A percentile compares a stretch with the other conserved stretches of the same genome.
These are phyloP conservation scores for Cordyceps pruinosa DNA, from an alignment of 2,329 filamentous ascomycete genomes.

Conservation along the genomic window DNA sequence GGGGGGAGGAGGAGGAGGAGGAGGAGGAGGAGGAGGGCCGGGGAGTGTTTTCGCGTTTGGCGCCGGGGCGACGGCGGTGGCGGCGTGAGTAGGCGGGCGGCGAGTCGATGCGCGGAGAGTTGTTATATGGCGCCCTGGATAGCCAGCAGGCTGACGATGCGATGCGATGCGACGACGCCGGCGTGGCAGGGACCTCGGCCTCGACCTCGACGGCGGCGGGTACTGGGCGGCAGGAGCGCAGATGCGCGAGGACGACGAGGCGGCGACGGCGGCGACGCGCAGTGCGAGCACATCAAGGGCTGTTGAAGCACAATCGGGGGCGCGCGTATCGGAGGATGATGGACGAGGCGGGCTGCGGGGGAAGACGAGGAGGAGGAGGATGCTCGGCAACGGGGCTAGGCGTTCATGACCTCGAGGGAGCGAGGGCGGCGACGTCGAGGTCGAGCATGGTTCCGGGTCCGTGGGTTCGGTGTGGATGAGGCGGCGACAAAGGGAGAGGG, in stretches of 20 bases:
- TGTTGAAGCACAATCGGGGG: neutral
- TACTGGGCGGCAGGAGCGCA: neutral
- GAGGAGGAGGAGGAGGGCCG: neutral
- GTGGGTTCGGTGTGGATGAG: neutral
- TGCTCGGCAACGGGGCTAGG: neutral
- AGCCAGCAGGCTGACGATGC: neutral
- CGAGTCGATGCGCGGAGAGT: too few relatives aligned
- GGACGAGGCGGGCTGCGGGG: too few relatives aligned
- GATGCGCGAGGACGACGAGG: neutral
- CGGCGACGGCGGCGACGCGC: neutral
- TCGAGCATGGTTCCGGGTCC: neutral
- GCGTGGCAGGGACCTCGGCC: neutral
- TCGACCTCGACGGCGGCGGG: neutral
- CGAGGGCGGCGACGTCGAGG: conserved; percentile 5
- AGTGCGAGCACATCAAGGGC: neutral
- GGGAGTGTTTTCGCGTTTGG: neutral
- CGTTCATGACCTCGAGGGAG: conserved; percentile 6
- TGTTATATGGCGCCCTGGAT: too few relatives aligned
- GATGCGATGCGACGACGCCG: neutral
- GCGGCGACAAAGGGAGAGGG: neutral
- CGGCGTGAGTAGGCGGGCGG: too few relatives aligned
- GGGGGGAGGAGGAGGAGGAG: too few relatives aligned
- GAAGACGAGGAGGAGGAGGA: neutral
- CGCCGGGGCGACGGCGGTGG: neutral
- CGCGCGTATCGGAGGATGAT: too few relatives aligned